Base-by-base conservation (phyloP, 805 yeast genomes). In the Wickerhamiella domercqiae region DNA sequence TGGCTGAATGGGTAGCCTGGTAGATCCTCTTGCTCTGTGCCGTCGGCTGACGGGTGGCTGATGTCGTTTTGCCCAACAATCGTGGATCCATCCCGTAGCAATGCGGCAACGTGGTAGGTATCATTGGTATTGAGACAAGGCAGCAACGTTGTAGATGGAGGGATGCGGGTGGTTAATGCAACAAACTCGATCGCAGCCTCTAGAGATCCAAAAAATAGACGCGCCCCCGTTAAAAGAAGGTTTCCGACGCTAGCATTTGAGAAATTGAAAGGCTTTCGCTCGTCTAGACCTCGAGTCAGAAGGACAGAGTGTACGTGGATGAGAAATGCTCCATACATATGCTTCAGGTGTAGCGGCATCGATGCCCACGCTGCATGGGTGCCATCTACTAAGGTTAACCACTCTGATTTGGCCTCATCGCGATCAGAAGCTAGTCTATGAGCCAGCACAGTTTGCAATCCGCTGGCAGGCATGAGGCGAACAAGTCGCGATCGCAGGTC, bases 31-130 rank as follows among this genome's bases (percentile, higher is more conserved):
- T n/a, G 33, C 33, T 13, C 7, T 7, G 5, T 16, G 14, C 11
- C 13, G 13, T 13, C 33, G 21, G 16, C 33, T 9, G 33, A 15
- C 1, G 97, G 97, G 57, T 86, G 97, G 1, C 94, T 82, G 7
- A 86, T 86, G 52, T 84, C 94, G 3, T 87, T 77, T 55, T 86
- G 97, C 9, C 97, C 97, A 0, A 86, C 78, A 25, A 86, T 75
- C 2, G 78, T 63, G 3, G 68, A 62, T 2, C 93, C 94, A 55
- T 81, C 70, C 24, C 61, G 60, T 32, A 86, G 61, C 21, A 68
- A 47, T 0, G 94, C 95, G 35, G 87, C 75, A 20, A 86, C 83
- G 50, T 84, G 93, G 46, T 82, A 81, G 13, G 86, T 74, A 59
- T 79, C 80, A 48, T 78, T 81, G 6, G 94, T 79, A 50, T 79